Conservation (phyloP, 2,329 filamentous ascomycete genomes). For the Passalora sequoiae region DNA sequence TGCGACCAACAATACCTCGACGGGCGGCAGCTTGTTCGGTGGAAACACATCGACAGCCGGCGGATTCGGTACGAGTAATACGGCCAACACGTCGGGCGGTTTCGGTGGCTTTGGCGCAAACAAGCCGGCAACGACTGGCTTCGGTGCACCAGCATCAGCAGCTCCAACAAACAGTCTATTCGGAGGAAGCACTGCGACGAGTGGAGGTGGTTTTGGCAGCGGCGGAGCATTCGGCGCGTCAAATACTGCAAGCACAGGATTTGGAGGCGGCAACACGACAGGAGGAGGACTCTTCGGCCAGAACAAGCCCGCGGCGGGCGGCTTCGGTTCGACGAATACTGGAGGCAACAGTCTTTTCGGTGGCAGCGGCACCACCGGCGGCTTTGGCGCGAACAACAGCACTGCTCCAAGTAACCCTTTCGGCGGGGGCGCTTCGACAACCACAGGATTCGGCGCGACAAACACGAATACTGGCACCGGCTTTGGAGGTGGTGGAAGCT, state of each 20-base stretch:
- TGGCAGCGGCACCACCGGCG: conserved; percentile 37
- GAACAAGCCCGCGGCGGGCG: conserved; percentile 43
- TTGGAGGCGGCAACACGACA: conserved; percentile 31
- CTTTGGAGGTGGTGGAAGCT: conserved; percentile 22
- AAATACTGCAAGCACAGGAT: conserved; percentile 20
- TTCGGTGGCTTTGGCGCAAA: conserved; percentile 24
- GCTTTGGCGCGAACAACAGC: conserved; percentile 28
- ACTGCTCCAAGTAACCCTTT: conserved; percentile 8
- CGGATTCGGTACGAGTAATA: conserved; percentile 18
- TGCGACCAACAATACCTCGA: conserved; percentile 22
- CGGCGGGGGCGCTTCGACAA: conserved; percentile 11
- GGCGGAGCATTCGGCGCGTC: conserved; percentile 20
- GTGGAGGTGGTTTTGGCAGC: conserved; percentile 22
- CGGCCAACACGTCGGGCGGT: conserved; percentile 11
- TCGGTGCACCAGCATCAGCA: conserved; percentile 22
- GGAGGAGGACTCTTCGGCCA: conserved; percentile 27
- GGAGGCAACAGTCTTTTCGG: conserved; percentile 34
- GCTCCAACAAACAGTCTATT: conserved; percentile 32
- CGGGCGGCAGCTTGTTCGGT: conserved; percentile 23
- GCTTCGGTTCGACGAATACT: conserved; percentile 44
- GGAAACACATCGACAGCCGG: conserved; percentile 26
- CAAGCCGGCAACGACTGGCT: conserved; percentile 19
- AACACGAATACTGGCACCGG: conserved; percentile 19
- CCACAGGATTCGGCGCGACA: conserved; percentile 37
- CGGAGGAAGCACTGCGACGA: conserved; percentile 24